phyloP scores from a whole-genome alignment of 352 stramenopile genomes.

The Pythium vanterpoolii region DNA sequence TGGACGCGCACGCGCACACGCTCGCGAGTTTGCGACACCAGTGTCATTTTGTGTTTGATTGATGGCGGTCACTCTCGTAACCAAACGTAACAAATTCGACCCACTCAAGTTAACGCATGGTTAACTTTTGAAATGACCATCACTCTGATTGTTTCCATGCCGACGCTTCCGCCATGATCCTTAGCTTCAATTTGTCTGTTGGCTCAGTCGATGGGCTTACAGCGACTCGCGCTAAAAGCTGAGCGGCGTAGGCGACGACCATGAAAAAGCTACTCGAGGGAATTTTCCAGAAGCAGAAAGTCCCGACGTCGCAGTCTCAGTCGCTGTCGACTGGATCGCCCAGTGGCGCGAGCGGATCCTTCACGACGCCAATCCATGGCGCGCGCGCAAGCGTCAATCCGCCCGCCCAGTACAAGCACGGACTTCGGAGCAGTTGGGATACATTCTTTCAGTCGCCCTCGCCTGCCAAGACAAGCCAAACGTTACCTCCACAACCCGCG shows the following conservation, averaged over 20 bases:
- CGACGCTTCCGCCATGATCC: background rate
- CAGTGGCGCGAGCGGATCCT: background rate
- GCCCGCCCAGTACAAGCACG: conserved; percentile 23
- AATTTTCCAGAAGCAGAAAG: conserved; percentile 48
- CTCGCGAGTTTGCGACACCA: background rate
- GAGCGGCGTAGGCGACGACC: conserved; percentile 1
- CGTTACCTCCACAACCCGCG: background rate
- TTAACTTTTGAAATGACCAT: conserved; percentile 18
- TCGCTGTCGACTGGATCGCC: background rate
- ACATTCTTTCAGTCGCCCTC: conserved; percentile 32
- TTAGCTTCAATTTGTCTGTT: background rate
- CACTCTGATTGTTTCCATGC: conserved; percentile 19
- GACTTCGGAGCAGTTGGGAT: conserved; percentile 38
- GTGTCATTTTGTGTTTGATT: background rate
- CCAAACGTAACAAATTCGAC: background rate
- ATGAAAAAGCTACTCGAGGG: conserved; percentile 76
- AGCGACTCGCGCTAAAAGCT: background rate
- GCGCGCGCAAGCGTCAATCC: background rate
- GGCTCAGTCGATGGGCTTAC: background rate
- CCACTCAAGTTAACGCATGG: background rate
- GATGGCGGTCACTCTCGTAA: background rate
- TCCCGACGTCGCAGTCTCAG: background rate
- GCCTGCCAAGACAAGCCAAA: background rate
- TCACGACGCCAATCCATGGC: background rate
- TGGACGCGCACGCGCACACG: conserved; percentile 6